Conservation (phyloP, 768 basidiomycete species). For the Russula olivacea region DNA sequence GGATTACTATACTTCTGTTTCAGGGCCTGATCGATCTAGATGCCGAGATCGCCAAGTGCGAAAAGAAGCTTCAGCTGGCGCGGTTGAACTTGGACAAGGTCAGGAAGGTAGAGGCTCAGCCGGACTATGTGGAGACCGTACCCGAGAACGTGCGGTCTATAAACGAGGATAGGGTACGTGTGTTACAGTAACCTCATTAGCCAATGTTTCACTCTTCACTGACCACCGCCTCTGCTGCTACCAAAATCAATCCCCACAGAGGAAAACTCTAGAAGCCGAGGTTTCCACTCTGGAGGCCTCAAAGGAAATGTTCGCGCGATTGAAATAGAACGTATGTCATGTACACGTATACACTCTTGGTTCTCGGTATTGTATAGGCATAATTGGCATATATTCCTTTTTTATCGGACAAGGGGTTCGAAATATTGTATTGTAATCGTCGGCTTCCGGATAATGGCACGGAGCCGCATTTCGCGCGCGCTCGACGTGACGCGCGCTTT, state of each 20-base stretch:
- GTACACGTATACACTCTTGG: background rate
- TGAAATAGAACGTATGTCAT: constrained; percentile 38
- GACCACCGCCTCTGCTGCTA: background rate
- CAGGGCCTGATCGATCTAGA: constrained; percentile 90
- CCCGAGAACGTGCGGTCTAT: constrained; percentile 66
- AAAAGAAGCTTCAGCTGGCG: constrained; percentile 81
- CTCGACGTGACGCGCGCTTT: too few species aligned
- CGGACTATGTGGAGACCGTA: constrained; percentile 75
- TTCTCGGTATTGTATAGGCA: background rate
- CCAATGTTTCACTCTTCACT: too few species aligned
- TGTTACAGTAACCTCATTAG: too few species aligned
- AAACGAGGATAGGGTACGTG: constrained; percentile 77
- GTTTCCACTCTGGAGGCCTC: constrained; percentile 64
- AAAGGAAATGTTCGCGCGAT: constrained; percentile 66
- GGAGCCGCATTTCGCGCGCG: too few species aligned
- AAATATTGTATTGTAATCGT: too few species aligned
- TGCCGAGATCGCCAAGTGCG: constrained; percentile 79
- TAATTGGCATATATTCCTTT: background rate
- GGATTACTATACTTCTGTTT: background rate
- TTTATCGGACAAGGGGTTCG: background rate
- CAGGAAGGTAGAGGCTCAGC: constrained; percentile 59
- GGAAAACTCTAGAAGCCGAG: constrained; percentile 74
- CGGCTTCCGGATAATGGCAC: too few species aligned
- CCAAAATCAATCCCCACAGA: constrained; percentile 36
- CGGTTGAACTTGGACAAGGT: constrained; percentile 70